Evolutionary conservation across 169 alveolate species (phyloP), one percentile per base, ranked within the genome.

Genomic region (Eimeria tenella): DNA sequence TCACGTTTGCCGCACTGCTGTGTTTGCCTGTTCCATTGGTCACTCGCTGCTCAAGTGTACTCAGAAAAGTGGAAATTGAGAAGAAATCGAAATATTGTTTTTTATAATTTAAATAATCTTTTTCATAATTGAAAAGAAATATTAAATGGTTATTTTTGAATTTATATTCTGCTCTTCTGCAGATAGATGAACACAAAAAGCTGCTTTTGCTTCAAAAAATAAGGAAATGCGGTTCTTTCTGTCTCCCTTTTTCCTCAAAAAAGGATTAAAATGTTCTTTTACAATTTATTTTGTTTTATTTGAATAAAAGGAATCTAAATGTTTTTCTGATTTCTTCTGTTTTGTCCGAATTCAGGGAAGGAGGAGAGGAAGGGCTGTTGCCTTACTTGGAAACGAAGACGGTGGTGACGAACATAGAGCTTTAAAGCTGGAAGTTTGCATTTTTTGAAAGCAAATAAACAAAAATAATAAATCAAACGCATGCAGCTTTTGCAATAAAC

Each of bases 301-400:
- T 9, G 31, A 70, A 25, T 70, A 5, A 70, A 31, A 5, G 31
- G 15, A 23, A 6, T 31, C 2, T 1, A 31, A 31, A 31, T 31
- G 42, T 31, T 31, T 31, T 31, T 31, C 42, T 31, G 42, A 31
- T 31, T 58, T 19, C 0, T 68, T 23, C 7, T 68, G 79, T 23
- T 5, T 68, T 68, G 10, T 42, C 17, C 4, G 5, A 8, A 49
- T 60, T 25, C 86, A 92, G 98, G 91, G 98, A 97, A 58, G 82
- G 75, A n/a, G 97, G 97, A 49, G 96, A 94, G 71, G 96, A 95
- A 8, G 97, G 96, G 21, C 90, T 97, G 52, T 86, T 94, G 79
- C 96, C 96, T 56, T 97, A 96, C 90, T 70, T 96, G 50, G 96
- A 97, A 68, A 60, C 93, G 50, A 97, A 97, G 94, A 82, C 95